Conservation (phyloP, 2,329 filamentous ascomycete genomes). For the Colletotrichum cuscutae region DNA sequence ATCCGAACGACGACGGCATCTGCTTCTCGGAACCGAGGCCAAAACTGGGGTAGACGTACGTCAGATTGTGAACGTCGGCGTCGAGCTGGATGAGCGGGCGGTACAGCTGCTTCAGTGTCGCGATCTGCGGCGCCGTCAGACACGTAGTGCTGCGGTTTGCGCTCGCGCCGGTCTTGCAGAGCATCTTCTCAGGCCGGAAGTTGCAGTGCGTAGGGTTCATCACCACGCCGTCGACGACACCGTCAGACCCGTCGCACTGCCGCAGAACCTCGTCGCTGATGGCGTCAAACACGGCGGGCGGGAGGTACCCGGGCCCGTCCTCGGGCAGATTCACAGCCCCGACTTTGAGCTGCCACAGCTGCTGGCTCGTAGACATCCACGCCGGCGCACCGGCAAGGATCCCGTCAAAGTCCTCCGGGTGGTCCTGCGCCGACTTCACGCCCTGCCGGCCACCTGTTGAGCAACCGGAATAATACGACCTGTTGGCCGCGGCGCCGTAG, state of each 20-base stretch:
- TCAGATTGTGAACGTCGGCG: conserved; percentile 39
- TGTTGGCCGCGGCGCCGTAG: conserved; percentile 49
- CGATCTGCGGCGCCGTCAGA: conserved; percentile 55
- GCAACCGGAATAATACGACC: conserved; percentile 63
- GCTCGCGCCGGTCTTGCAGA: conserved; percentile 44
- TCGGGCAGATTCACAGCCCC: conserved; percentile 56
- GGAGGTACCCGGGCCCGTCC: conserved; percentile 42
- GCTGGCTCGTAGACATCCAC: conserved; percentile 46
- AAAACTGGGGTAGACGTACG: conserved; percentile 53
- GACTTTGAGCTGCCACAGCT: conserved; percentile 53
- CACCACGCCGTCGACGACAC: conserved; percentile 58
- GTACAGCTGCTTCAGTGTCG: conserved; percentile 46
- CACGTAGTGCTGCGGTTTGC: conserved; percentile 46
- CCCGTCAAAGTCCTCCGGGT: conserved; percentile 63
- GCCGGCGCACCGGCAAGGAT: conserved; percentile 60
- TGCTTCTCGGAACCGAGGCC: conserved; percentile 55
- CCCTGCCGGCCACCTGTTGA: conserved; percentile 65
- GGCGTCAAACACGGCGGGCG: conserved; percentile 38
- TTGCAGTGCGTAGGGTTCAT: conserved; percentile 53
- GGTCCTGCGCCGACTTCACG: conserved; percentile 54
- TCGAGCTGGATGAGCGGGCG: conserved; percentile 38
- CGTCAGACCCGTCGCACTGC: conserved; percentile 60
- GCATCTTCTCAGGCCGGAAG: conserved; percentile 48
- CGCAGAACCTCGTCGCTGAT: conserved; percentile 48
- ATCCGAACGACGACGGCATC: conserved; percentile 41